Percentiles rank a stretch among this genome's conserved stretches.
Conservation (phyloP, 805 yeast genomes). For the Candida wancherniae region DNA sequence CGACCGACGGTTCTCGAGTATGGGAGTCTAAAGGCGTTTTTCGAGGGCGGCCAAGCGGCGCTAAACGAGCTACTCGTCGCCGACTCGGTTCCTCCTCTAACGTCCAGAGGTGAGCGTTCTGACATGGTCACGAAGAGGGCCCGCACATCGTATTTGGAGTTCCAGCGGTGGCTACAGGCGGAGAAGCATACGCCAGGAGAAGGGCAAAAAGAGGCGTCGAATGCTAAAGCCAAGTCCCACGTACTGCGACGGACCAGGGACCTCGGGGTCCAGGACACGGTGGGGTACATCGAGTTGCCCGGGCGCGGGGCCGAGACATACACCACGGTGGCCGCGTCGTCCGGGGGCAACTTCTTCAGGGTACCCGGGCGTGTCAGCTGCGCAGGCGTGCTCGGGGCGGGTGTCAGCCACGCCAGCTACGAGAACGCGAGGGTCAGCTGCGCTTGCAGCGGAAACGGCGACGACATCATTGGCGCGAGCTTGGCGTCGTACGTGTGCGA, state of each 20-base stretch:
- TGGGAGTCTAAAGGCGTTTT: background rate
- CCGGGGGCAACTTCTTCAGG: conserved; percentile 53
- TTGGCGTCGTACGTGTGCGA: conserved; percentile 27
- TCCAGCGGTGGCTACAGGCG: too few relatives aligned
- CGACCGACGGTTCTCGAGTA: conserved; percentile 27
- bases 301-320: background rate
- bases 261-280: conserved; percentile 35
- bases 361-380: conserved; percentile 49
- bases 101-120: too few relatives aligned
- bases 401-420: conserved; percentile 24
- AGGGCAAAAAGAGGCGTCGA: too few relatives aligned
- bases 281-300: conserved; percentile 35
- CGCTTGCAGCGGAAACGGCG: conserved; percentile 54
- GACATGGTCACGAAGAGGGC: too few relatives aligned
- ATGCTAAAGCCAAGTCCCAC: conserved; percentile 8
- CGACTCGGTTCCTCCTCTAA: too few relatives aligned
- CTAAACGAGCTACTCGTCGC: too few relatives aligned
- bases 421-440: conserved; percentile 25
- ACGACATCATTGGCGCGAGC: conserved; percentile 44
- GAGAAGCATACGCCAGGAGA: too few relatives aligned
- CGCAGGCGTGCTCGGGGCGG: conserved; percentile 48
- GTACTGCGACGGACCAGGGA: conserved; percentile 6
- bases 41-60: too few relatives aligned
- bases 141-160: too few relatives aligned
- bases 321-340: conserved; percentile 34